A percentile compares a stretch with the other conserved stretches of the same genome.
phyloP scores from a whole-genome alignment of 2,329 filamentous ascomycete species.

The Microcera coccophila region DNA sequence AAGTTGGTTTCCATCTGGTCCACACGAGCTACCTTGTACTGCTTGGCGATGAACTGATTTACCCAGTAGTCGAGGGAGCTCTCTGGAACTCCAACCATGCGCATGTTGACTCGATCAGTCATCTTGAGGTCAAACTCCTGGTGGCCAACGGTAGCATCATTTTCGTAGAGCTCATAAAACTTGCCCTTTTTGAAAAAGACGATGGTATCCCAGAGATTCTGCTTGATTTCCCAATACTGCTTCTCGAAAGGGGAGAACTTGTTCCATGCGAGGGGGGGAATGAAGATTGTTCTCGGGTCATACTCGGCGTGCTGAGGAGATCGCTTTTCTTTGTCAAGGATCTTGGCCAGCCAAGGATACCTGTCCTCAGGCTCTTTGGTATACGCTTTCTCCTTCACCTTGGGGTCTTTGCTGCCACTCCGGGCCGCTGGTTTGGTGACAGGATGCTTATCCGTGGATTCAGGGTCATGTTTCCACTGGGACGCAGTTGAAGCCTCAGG shows the following conservation, averaged over 20 bases:
- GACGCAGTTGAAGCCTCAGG: constrained; percentile 68
- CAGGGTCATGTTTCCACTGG: constrained; percentile 70
- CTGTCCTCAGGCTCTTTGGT: constrained; percentile 78
- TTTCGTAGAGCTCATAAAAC: constrained; percentile 97
- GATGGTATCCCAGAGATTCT: constrained; percentile 94
- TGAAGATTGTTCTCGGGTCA: constrained; percentile 84
- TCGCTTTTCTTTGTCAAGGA: constrained; percentile 79
- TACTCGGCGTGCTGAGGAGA: constrained; percentile 78
- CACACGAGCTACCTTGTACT: constrained; percentile 93
- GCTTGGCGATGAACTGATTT: constrained; percentile 96
- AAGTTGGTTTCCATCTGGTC: constrained; percentile 96
- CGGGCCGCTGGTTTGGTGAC: constrained; percentile 34
- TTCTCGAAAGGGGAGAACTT: constrained; percentile 94
- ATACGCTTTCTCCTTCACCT: constrained; percentile 65
- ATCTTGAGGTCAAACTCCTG: constrained; percentile 97
- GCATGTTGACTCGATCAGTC: constrained; percentile 98
- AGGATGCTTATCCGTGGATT: constrained; percentile 37
- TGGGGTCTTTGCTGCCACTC: constrained; percentile 28
- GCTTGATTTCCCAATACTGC: constrained; percentile 99
- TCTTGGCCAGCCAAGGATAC: constrained; percentile 85
- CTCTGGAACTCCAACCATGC: constrained; percentile 97
- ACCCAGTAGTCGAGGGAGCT: constrained; percentile 95
- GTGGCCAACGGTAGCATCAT: constrained; percentile 93
- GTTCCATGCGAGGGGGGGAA: constrained; percentile 74
- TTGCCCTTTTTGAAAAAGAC: constrained; percentile 99